These are phyloP conservation scores for Saturnispora dispora DNA, from an alignment of 805 yeast genomes.

Conservation along the genomic window DNA sequence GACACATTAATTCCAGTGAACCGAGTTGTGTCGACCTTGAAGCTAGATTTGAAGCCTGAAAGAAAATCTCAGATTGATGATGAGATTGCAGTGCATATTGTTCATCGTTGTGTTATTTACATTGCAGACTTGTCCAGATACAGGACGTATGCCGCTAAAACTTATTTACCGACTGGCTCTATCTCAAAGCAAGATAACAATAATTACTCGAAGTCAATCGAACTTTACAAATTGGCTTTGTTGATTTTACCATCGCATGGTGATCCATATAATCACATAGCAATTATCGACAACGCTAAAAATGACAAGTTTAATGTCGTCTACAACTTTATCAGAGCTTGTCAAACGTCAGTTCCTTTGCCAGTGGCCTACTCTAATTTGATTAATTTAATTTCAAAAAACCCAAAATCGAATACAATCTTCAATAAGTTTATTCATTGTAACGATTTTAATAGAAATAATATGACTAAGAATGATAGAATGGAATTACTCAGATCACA, in stretches of 20 bases:
- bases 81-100: not conserved
- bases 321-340: conserved; percentile 48
- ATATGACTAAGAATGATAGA: conserved; percentile 28
- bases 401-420: conserved; percentile 25
- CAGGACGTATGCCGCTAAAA: conserved; percentile 38
- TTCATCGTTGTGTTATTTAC: conserved; percentile 40
- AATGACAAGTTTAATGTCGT: conserved; percentile 40
- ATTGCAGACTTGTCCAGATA: conserved; percentile 55
- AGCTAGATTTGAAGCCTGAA: not conserved
- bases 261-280: conserved; percentile 55
- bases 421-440: conserved; percentile 22
- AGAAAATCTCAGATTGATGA: not conserved
- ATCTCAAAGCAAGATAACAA: conserved; percentile 31
- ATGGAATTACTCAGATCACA: conserved; percentile 25
- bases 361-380: conserved; percentile 41
- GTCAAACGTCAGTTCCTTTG: conserved; percentile 42
- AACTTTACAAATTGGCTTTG: conserved; percentile 43
- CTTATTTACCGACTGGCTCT: conserved; percentile 28
- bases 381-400: conserved; percentile 28
- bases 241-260: conserved; percentile 57
- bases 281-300: conserved; percentile 43
- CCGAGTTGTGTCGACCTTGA: conserved; percentile 1
- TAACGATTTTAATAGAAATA: conserved; percentile 18
- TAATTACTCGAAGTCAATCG: conserved; percentile 36
- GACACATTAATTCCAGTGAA: conserved; percentile 1